Evolutionary conservation across 768 basidiomycete genomes (phyloP), one percentile per base, ranked within the genome.

Genomic region (Harrya chromipes): DNA sequence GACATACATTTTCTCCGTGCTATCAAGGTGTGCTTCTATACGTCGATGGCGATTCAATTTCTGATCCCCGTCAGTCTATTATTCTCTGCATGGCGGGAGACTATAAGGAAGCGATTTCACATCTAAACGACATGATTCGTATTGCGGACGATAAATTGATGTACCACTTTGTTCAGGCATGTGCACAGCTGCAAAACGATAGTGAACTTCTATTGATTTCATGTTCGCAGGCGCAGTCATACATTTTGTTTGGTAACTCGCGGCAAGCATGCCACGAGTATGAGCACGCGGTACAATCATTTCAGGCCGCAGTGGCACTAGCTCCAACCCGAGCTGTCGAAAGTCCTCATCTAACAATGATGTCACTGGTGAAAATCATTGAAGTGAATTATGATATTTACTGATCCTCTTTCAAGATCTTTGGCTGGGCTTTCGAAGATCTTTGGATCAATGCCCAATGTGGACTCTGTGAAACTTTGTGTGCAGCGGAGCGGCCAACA

Each of bases 381-480:
- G 20, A 4, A 20, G 14, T 26, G 4, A 20, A 26, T 23, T 7
- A 23, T 21, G 21, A n/a, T 23, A 12, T 43, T 17, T 12, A 33
- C 12, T 38, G 20, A 43, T 6, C 13, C 6, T 43, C 23, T 36
- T 24, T 40, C 43, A 17, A 51, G 49, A 13, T 47, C 11, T 54
- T 54, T 14, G 21, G 31, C 9, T 54, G 53, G 53, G 38, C 24
- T 13, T 54, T 54, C 10, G 43, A 50, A 24, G 39, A 42, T 19
- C 44, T 50, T 20, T 26, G 34, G 21, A 17, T 51, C 4, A 31
- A 29, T 11, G 34, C 40, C 20, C 44, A 41, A 20, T 44, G 50
- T 1, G 39, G 26, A 27, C 23, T 45, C 2, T 51, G 50, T 24
- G 50, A 51, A n/a, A 39, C 44, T 19, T 17, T 46, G 17, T 51